Evolutionary conservation across 441 rosid species (phyloP), one percentile per base, ranked within the genome.

Genomic region (Corymbia calophylla): DNA sequence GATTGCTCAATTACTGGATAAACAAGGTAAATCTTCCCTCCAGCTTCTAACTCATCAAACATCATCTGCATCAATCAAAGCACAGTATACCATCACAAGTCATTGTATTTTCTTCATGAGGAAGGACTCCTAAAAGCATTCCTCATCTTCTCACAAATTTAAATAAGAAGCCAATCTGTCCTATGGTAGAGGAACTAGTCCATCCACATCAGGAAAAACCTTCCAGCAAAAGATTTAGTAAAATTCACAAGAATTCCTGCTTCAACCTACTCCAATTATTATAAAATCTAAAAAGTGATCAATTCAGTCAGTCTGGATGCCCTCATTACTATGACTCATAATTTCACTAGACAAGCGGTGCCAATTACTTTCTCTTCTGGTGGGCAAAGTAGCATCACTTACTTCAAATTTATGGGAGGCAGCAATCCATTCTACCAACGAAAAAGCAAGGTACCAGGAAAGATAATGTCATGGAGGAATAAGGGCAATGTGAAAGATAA

Each of bases 1-100:
- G 99, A 97, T 89, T 95, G 99, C 86, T 97, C 97, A 89, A 98
- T 97, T 53, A 97, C 95, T 88, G 98, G 98, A 91, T 96, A 98
- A 88, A 97, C 99, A 77, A 97, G 91, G 92, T 96, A 97, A 87
- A 95, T 93, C 92, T 93, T 95, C 70, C 99, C 99, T 84, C 97
- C 98, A 54, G 91, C 90, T 92, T 95, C 89, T 87, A 98, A 87
- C 91, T 98, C 99, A 68, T 94, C 94, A 85, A 91, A 91, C 96
- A 98, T 97, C 98, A 97, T 95, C 99, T 97, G 95, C 89, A 25
- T 89, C 73, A 90, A 32, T 62, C 3, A 25, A 73, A 73, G 49
- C 82, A 73, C 82, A 73, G 51, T 73, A 73, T 39, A 73, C 35
- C 49, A 73, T 70, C 81, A 10, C 82, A 19, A 35, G 82, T 70